Base-by-base conservation (phyloP, 352 stramenopile species). In the Phytophthora hybrid region DNA sequence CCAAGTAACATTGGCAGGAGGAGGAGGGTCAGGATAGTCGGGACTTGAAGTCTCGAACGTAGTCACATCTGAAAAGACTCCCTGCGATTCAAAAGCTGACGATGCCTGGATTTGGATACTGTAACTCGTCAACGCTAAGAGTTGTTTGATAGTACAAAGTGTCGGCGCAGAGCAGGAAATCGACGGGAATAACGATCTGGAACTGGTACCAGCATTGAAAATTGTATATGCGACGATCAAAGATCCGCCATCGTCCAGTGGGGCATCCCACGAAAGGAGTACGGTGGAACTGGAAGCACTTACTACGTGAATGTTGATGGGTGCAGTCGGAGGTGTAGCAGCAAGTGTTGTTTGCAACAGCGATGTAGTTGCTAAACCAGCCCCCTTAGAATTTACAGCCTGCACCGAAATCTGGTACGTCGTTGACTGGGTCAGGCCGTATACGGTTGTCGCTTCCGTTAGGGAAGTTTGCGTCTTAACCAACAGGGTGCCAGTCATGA, bases 231-330 rank as follows among this genome's bases (percentile, higher is more conserved):
- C 70, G 11, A 90, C 55, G 2, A 93, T 76, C 0, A 23, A 31
- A 8, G 82, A 82, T 8, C 86, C 86, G 6, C 86, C 86, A 19
- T 67, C 61, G 53, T 93, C 86, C 9, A 84, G 58, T 0, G 86
- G 84, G 7, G 74, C 19, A n/a, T 69, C 53, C 86, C 86, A 92
- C 0, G 74, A 74, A 10, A 92, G n/a, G 0, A 83, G 37, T 7
- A 88, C 53, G 6, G 46, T 86, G 29, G 81, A 82, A 51, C 78
- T 88, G 16, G 80, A 82, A 2, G 67, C 46, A 6, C 76, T 64
- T 4, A 85, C 19, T 32, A 87, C 31, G 16, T 71, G 46, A 16
- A 90, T 63, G 18, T 84, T 69, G 0, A 53, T 32, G 5, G 84
- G 84, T 34, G 71, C 54, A 2, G 74, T 87, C 1, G 81, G 69